Base-by-base conservation (phyloP, 495 filamentous ascomycete genomes). In the Neurospora tetrasperma region DNA sequence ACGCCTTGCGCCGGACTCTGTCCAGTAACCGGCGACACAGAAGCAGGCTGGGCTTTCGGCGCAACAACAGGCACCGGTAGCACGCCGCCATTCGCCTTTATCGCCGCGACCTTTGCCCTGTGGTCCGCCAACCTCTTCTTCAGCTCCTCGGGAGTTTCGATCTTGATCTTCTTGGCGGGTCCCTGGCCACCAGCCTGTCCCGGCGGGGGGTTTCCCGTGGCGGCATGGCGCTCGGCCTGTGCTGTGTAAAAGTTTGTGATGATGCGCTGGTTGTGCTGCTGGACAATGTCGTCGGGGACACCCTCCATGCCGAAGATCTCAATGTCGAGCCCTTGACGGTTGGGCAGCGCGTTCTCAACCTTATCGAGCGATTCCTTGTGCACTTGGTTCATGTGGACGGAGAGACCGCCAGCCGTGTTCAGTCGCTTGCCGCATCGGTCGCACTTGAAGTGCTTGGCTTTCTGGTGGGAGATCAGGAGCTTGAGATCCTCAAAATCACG, bases 221-320 rank as follows among this genome's bases (percentile, higher is more conserved):
- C 87, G 43, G 89, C 90, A 69, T 92, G 89, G 54, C 93, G 88
- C 79, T 97, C 93, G 27, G 90, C 90, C 82, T 97, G 93, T 11
- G 90, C 91, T 74, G 92, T 89, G 80, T 94, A 93, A 81, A 90
- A 97, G 80, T 92, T 91, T 43, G 89, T 85, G 70, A 92, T 88
- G 75, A 98, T 92, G 72, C 91, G 90, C 83, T 96, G 91, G 73
- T 93, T 90, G 82, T 98, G 96, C 71, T 90, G 86, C 73, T 90
- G 85, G 31, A 92, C 84, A 72, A 97, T 87, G 46, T 97, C 93
- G 43, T 93, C 92, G 11, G 96, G 96, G 23, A 99, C 92, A 76
- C 96, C 96, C 77, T 98, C 94, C 92, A 97, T 97, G 76, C 95
- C 96, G 79, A 98, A 99, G 76, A 99, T 98, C 81, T 99, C 96